A percentile compares a stretch with the other conserved stretches of the same genome.
phyloP scores from a whole-genome alignment of 2,329 filamentous ascomycete genomes.

The Magnaporthiopsis poae region DNA sequence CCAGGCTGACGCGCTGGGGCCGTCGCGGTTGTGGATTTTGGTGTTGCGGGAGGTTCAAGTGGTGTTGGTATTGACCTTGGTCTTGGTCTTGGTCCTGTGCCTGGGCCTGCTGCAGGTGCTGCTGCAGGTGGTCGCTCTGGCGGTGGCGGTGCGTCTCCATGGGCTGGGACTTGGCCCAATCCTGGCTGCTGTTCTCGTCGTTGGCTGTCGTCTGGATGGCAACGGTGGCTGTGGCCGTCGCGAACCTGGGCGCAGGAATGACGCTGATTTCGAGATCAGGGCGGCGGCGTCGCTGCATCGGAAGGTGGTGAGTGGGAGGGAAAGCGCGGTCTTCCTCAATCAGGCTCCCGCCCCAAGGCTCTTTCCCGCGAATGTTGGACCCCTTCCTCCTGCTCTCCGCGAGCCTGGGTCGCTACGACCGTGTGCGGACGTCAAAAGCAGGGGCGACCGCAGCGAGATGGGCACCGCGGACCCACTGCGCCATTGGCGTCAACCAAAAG shows the following conservation, averaged over 20 bases:
- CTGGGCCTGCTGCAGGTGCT: not conserved
- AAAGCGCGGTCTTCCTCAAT: not conserved
- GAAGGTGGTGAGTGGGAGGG: not conserved
- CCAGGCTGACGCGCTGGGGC: not conserved
- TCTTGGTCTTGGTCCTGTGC: not conserved
- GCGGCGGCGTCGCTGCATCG: constrained; percentile 17
- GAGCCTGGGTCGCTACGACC: not conserved
- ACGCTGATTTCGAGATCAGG: constrained; percentile 28
- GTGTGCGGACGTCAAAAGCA: not conserved
- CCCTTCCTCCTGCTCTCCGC: no score
- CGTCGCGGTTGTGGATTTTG: not conserved
- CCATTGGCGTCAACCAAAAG: not conserved
- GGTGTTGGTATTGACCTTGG: constrained; percentile 7
- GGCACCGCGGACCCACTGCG: not conserved
- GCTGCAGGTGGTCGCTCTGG: not conserved
- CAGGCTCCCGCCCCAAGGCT: not conserved
- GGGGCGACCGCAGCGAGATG: not conserved
- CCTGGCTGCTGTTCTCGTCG: constrained; percentile 16
- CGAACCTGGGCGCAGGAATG: constrained; percentile 4
- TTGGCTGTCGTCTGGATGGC: constrained; percentile 10
- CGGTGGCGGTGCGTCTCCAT: not conserved
- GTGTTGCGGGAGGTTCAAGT: not conserved
- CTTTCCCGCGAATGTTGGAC: not conserved
- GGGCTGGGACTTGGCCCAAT: constrained; percentile 8
- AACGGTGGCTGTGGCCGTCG: constrained; percentile 15